Evolutionary conservation across 306 rosid species (phyloP).

Genomic region (Gynostemma pentaphyllum): DNA sequence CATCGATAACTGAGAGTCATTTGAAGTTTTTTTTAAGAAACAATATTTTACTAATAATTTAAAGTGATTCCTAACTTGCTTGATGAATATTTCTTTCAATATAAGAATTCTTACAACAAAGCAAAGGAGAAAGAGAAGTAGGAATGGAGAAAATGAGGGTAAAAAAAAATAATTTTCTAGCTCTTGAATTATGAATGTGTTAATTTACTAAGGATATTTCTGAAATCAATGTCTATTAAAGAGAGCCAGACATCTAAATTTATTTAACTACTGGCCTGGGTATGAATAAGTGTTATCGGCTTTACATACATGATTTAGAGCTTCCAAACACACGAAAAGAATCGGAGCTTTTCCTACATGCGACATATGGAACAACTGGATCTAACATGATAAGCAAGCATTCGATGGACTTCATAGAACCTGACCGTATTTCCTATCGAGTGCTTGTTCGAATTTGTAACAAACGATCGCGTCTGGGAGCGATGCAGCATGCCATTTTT

Average conservation of each 20-base stretch:
- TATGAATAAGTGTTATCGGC: background rate
- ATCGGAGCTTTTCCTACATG: background rate
- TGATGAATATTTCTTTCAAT: background rate
- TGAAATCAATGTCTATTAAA: no score
- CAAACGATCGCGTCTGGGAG: background rate
- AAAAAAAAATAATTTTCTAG: background rate
- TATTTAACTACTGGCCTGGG: background rate
- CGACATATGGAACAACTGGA: background rate
- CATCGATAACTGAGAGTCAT: no score
- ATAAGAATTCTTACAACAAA: background rate
- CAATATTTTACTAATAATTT: no score
- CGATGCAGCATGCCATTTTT: background rate
- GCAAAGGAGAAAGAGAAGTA: background rate
- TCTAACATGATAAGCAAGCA: no score
- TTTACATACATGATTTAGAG: background rate
- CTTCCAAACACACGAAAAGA: constrained; percentile 4
- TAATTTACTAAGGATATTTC: no score
- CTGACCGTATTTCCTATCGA: background rate
- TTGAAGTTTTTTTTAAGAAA: no score
- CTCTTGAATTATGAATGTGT: background rate
- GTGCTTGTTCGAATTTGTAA: background rate
- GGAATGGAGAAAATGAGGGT: background rate
- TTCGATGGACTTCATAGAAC: background rate
- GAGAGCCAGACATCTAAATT: background rate
- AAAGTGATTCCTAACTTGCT: background rate